Evolutionary conservation across 2,329 filamentous ascomycete genomes (phyloP), one percentile per base, ranked within the genome.

Genomic region (Colletotrichum ledebouriae): DNA sequence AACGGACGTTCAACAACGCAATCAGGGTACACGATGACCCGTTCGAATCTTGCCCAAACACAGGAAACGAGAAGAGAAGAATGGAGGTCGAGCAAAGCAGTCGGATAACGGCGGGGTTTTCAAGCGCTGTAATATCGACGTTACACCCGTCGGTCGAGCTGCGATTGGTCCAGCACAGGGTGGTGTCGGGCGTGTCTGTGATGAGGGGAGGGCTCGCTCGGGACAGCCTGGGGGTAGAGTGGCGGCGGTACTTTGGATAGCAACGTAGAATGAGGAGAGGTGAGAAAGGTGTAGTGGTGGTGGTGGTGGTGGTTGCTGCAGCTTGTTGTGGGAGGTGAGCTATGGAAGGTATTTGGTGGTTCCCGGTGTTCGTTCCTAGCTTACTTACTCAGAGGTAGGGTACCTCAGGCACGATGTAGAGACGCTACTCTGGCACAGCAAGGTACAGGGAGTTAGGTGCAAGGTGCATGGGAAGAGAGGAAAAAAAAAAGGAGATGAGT

Each of bases 141-240:
- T 37, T 62, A 42, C 50, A 41, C 59, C 34, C 22, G 42, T 47
- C 41, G 50, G 6, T 49, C 59, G 58, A 61, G 39, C 39, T 44
- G 57, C 56, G 13, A 44, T 42, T 62, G 63, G 50, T 22, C 41
- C 37, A 25, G 41, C 25, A 56, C 10, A 50, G 10, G 61, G n/a
- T 50, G 34, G 42, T 62, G 49, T 52, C 13, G 52, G 34, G 52
- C 33, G 34, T n/a, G 33, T 33, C 41, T 57, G 39, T 47, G 52
- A 25, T 29, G 29, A 29, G 52, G 44, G 41, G 61, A 50, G 34
- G 47, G 37, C 6, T 20, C 15, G 25, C 6, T 22, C 11, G 37
- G 25, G 33, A 29, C n/a, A 25, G 34, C 7, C 39, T 47, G 49
- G 22, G 33, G 29, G 13, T 13, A 22, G 29, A n/a, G n/a, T 25